phyloP scores from a whole-genome alignment of 2,329 filamentous ascomycete genomes.

The Lasiodiplodia theobromae region DNA sequence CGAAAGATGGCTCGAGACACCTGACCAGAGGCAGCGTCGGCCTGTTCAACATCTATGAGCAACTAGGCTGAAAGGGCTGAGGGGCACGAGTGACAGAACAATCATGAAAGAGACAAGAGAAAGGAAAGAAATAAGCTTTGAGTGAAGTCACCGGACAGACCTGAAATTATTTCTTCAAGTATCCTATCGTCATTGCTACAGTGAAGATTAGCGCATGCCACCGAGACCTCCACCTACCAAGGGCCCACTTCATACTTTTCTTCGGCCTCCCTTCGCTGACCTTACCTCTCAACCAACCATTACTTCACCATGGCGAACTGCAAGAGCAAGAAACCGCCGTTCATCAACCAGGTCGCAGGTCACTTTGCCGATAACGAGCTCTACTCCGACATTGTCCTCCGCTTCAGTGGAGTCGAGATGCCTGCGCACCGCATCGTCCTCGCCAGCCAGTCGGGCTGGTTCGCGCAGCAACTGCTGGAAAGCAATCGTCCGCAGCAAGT shows the following conservation, averaged over 20 bases:
- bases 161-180: not conserved
- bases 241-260: not conserved
- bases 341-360: not conserved
- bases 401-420: not conserved
- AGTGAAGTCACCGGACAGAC: not conserved
- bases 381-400: slow-evolving; percentile 14
- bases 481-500: not conserved
- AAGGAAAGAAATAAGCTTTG: not conserved
- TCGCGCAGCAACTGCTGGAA: not conserved
- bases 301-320: not conserved
- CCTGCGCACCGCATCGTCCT: slow-evolving; percentile 20
- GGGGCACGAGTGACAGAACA: not conserved
- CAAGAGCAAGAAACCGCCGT: not conserved
- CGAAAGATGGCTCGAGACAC: too few relatives aligned
- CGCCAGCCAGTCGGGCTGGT: slow-evolving; percentile 20
- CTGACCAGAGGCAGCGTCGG: too few relatives aligned
- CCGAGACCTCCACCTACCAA: not conserved
- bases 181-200: not conserved
- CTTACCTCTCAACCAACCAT: not conserved
- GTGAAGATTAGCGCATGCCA: not conserved
- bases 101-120: not conserved
- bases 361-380: not conserved
- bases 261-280: not conserved
- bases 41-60: too few relatives aligned
- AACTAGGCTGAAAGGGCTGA: too few relatives aligned